These are phyloP conservation scores for Fusarium torulosum DNA, from an alignment of 2,329 filamentous ascomycete genomes.

Conservation along the genomic window DNA sequence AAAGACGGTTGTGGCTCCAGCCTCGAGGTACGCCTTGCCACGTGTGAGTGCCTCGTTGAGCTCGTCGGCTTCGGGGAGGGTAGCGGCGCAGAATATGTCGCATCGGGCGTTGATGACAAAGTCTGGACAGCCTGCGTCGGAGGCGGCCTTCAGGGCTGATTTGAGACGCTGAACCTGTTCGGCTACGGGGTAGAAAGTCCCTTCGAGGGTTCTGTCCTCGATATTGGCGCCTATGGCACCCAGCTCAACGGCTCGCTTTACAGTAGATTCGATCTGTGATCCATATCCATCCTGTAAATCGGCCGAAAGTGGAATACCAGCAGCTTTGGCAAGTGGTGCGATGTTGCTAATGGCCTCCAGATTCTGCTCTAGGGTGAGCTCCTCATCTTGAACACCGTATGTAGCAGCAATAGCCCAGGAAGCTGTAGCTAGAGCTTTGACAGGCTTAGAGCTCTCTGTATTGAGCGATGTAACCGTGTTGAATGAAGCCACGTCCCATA, in stretches of 20 bases:
- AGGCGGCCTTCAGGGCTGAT: conserved; percentile 57
- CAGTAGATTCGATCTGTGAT: conserved; percentile 57
- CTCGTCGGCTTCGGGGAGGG: conserved; percentile 49
- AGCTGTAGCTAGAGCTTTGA: conserved; percentile 61
- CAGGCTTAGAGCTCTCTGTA: conserved; percentile 50
- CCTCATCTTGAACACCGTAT: conserved; percentile 60
- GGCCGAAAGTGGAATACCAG: conserved; percentile 64
- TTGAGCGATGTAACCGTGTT: conserved; percentile 59
- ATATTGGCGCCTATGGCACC: conserved; percentile 71
- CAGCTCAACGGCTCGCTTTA: conserved; percentile 59
- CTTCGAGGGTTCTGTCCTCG: conserved; percentile 62
- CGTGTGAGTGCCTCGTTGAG: conserved; percentile 64
- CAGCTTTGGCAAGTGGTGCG: conserved; percentile 55
- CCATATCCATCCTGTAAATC: conserved; percentile 74
- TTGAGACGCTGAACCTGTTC: conserved; percentile 63
- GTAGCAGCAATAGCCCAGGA: conserved; percentile 64
- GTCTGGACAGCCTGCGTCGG: conserved; percentile 62
- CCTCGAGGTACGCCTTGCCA: conserved; percentile 68
- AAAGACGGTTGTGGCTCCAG: conserved; percentile 70
- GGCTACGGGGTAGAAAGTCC: conserved; percentile 54
- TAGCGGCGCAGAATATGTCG: conserved; percentile 61
- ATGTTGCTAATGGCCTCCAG: conserved; percentile 61
- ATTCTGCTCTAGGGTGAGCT: conserved; percentile 65
- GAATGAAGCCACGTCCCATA: conserved; percentile 67
- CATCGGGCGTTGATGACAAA: conserved; percentile 71